Evolutionary conservation across 306 rosid genomes (phyloP).

Genomic region (Psophocarpus tetragonolobus): DNA sequence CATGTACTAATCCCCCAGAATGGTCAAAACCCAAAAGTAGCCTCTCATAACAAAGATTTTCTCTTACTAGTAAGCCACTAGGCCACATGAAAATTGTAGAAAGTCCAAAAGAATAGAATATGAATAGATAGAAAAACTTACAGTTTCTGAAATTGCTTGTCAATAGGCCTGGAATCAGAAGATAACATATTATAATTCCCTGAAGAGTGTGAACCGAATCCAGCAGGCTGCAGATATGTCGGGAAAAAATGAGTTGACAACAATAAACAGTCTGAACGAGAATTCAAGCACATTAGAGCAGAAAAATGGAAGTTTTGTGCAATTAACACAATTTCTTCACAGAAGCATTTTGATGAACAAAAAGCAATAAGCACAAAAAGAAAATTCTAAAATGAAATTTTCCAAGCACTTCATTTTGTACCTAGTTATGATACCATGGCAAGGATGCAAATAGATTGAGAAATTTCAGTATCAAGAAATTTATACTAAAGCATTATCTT

Average conservation of each 20-base stretch:
- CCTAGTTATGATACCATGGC: background rate
- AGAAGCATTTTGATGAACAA: background rate
- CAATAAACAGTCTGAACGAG: conserved; percentile 5
- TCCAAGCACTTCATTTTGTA: conserved; percentile 21
- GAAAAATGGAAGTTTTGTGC: conserved; percentile 21
- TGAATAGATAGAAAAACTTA: conserved; percentile 50
- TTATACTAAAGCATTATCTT: conserved; percentile 8
- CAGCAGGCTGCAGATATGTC: conserved; percentile 54
- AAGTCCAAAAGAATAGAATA: conserved; percentile 21
- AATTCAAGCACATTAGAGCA: conserved; percentile 25
- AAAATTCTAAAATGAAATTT: conserved; percentile 2
- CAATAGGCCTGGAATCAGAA: conserved; percentile 52
- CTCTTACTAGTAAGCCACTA: conserved; percentile 1
- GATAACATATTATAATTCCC: conserved; percentile 53
- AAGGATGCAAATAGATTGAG: background rate
- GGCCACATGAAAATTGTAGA: conserved; percentile 7
- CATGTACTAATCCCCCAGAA: conserved; percentile 19
- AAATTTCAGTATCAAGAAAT: conserved; percentile 1
- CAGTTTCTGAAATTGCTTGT: conserved; percentile 79
- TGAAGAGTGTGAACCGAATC: conserved; percentile 60
- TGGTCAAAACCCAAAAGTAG: conserved; percentile 20
- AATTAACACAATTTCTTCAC: conserved; percentile 13
- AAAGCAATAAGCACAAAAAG: background rate
- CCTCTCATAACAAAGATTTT: conserved; percentile 2
- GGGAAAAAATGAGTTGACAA: conserved; percentile 5